Conservation (phyloP, 768 basidiomycete genomes). For the Botryobasidium botryosum region DNA sequence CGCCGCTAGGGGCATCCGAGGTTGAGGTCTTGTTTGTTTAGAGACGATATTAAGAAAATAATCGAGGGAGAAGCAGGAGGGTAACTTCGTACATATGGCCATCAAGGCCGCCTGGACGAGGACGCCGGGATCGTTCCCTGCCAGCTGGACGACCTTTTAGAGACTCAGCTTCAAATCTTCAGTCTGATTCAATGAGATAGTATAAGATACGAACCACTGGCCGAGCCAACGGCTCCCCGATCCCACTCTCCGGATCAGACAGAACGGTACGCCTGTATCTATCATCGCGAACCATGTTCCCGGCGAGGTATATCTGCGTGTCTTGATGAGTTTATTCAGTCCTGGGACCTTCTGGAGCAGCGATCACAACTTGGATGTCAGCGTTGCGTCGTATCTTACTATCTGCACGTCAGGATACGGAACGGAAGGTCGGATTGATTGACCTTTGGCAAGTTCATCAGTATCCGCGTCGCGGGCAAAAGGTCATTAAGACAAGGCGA, state of each 20-base stretch:
- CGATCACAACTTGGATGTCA: too few species aligned
- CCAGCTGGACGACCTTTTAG: constrained; percentile 62
- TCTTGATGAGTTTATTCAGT: too few species aligned
- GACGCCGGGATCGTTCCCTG: constrained; percentile 48
- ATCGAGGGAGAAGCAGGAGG: neutral
- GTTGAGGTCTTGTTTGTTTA: constrained; percentile 44
- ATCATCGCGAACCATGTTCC: constrained; percentile 40
- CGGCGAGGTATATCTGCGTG: constrained; percentile 61
- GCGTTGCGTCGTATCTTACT: constrained; percentile 52
- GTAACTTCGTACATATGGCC: constrained; percentile 35
- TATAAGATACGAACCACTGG: too few species aligned
- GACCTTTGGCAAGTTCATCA: constrained; percentile 18
- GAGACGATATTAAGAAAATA: neutral
- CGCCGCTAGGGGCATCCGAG: constrained; percentile 64
- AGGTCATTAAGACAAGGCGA: neutral
- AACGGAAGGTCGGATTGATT: constrained; percentile 69
- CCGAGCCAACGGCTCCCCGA: constrained; percentile 17
- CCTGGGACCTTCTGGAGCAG: too few species aligned
- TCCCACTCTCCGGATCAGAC: constrained; percentile 30
- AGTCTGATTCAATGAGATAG: too few species aligned
- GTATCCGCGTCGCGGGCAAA: too few species aligned
- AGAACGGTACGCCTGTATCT: constrained; percentile 49
- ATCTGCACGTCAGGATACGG: constrained; percentile 37
- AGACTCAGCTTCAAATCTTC: too few species aligned
- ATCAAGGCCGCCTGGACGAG: constrained; percentile 44